Evolutionary conservation across 371 early-diverging fungal species (phyloP).

Genomic region (Apophysomyces ossiformis): DNA sequence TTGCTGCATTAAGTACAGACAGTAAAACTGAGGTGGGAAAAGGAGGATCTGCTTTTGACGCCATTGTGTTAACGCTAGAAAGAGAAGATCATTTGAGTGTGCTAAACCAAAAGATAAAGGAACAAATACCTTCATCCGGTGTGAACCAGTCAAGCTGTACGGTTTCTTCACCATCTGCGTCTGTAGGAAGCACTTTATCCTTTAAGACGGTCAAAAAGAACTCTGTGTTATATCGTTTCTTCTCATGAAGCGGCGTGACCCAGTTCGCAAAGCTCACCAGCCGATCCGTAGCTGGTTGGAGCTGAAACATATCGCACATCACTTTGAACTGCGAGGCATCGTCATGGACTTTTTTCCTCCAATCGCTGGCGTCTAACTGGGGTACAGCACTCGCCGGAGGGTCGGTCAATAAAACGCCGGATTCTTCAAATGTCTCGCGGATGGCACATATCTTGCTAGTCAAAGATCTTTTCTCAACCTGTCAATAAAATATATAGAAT

Average conservation of each 20-base stretch:
- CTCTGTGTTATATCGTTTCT: slow-evolving; percentile 74
- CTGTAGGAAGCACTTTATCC: slow-evolving; percentile 15
- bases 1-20: slow-evolving; percentile 47
- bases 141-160: slow-evolving; percentile 69
- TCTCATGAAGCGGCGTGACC: slow-evolving; percentile 75
- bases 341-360: slow-evolving; percentile 60
- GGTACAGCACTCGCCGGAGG: slow-evolving; percentile 38
- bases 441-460: slow-evolving; percentile 70
- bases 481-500: too few species aligned
- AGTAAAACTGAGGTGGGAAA: slow-evolving; percentile 76
- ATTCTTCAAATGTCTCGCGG: slow-evolving; percentile 86
- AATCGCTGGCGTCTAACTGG: slow-evolving; percentile 35
- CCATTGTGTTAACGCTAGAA: slow-evolving; percentile 28
- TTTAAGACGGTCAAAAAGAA: slow-evolving; percentile 71
- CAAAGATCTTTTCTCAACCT: not conserved
- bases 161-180: slow-evolving; percentile 70
- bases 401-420: slow-evolving; percentile 65
- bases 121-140: slow-evolving; percentile 64
- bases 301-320: slow-evolving; percentile 50
- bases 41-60: slow-evolving; percentile 31
- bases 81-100: not conserved
- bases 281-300: slow-evolving; percentile 50
- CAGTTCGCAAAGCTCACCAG: slow-evolving; percentile 73
- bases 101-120: slow-evolving; percentile 20
- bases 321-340: slow-evolving; percentile 58